phyloP scores from a whole-genome alignment of 2,329 filamentous ascomycete species.

The Cladosporium phlei region DNA sequence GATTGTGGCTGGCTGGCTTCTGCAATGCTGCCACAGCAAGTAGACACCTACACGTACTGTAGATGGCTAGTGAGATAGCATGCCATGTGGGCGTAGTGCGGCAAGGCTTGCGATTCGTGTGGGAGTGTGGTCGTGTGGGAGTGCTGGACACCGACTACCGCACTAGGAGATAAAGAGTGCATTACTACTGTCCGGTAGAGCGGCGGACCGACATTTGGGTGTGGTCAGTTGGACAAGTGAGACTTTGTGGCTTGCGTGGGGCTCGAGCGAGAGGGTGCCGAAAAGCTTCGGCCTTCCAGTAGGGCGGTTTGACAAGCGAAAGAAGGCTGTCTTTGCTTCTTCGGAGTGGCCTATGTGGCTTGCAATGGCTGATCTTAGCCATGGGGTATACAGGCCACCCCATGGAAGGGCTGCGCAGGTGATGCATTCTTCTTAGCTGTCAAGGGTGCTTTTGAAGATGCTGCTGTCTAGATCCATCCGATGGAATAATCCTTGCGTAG shows the following conservation, averaged over 20 bases:
- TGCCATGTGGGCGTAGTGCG: slow-evolving; percentile 6
- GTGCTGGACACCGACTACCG: slow-evolving; percentile 7
- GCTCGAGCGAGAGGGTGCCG: too few species aligned
- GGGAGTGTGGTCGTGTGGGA: neutral
- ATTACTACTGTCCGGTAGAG: slow-evolving; percentile 3
- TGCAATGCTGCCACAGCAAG: neutral
- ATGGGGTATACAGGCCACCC: too few species aligned
- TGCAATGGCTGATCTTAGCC: neutral
- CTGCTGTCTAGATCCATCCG: too few species aligned
- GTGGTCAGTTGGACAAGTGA: neutral
- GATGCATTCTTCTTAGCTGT: too few species aligned
- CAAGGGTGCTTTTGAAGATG: too few species aligned
- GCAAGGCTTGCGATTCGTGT: neutral
- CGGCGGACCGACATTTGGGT: neutral
- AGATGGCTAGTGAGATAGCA: too few species aligned
- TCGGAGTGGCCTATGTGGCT: slow-evolving; percentile 1
- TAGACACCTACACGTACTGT: neutral
- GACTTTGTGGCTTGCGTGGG: neutral
- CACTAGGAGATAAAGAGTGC: neutral
- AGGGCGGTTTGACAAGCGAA: too few species aligned
- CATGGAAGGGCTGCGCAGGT: too few species aligned
- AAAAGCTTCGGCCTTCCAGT: too few species aligned
- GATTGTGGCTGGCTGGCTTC: neutral
- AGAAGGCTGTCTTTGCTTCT: too few species aligned
- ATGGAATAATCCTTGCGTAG: too few species aligned